These are phyloP conservation scores for Liriodendron chinense DNA, from an alignment of 164 flowering plant genomes.

Conservation along the genomic window DNA sequence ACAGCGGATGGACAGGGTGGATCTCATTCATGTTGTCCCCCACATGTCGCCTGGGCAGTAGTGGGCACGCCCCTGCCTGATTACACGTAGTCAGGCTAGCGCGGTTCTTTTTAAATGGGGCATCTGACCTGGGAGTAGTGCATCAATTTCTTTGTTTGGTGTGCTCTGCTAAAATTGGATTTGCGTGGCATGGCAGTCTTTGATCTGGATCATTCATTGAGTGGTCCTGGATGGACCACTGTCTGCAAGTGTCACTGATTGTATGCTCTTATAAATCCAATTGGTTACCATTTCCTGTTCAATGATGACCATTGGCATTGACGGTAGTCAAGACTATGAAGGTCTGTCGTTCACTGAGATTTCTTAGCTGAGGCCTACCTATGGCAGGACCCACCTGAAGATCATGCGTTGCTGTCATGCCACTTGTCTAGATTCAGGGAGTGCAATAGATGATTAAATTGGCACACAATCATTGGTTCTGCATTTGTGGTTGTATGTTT, in stretches of 20 bases:
- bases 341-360: not conserved
- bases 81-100: no score
- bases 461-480: not conserved
- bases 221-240: not conserved
- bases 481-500: not conserved
- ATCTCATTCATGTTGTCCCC: no score
- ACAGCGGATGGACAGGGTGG: no score
- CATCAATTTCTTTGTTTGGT: no score
- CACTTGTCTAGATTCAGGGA: not conserved
- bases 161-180: not conserved
- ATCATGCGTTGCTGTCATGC: not conserved
- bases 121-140: not conserved
- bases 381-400: not conserved
- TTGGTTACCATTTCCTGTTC: not conserved
- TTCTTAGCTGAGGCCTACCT: not conserved
- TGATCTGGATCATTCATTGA: not conserved
- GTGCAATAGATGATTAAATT: not conserved
- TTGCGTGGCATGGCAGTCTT: not conserved
- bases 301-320: not conserved
- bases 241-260: not conserved
- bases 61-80: no score
- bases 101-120: not conserved
- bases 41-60: no score
- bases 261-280: not conserved
- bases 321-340: not conserved